phyloP scores from a whole-genome alignment of 2,329 filamentous ascomycete species.

The Nemania abortiva region DNA sequence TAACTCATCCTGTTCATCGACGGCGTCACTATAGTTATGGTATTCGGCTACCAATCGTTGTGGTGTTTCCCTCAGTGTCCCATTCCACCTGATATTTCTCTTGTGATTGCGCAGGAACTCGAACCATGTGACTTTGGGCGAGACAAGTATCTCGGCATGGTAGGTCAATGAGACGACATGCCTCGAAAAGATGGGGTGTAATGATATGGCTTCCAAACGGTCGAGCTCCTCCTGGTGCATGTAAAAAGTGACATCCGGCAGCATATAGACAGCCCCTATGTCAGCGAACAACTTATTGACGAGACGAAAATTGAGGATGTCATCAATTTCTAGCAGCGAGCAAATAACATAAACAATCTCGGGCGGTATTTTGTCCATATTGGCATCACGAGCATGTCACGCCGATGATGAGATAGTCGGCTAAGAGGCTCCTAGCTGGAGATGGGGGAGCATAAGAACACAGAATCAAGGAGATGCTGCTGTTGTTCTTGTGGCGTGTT shows the following conservation, averaged over 20 bases:
- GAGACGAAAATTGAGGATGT: slow-evolving; percentile 46
- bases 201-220: slow-evolving; percentile 44
- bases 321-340: slow-evolving; percentile 43
- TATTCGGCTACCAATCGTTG: slow-evolving; percentile 38
- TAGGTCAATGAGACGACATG: slow-evolving; percentile 47
- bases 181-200: slow-evolving; percentile 43
- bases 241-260: slow-evolving; percentile 52
- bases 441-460: background rate
- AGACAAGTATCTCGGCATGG: slow-evolving; percentile 39
- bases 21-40: slow-evolving; percentile 38
- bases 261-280: slow-evolving; percentile 54
- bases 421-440: background rate
- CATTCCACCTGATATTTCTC: slow-evolving; percentile 32
- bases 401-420: background rate
- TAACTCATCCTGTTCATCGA: slow-evolving; percentile 39
- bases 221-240: slow-evolving; percentile 46
- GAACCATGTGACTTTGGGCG: slow-evolving; percentile 33
- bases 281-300: slow-evolving; percentile 44
- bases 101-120: slow-evolving; percentile 38
- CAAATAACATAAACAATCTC: slow-evolving; percentile 48
- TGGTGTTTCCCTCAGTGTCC: slow-evolving; percentile 23
- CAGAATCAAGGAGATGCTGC: background rate
- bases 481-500: background rate
- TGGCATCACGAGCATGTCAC: background rate
- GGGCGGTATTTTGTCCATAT: slow-evolving; percentile 42